Conservation (phyloP, 2,329 filamentous ascomycete species). For the Pseudofabraea citricarpa region DNA sequence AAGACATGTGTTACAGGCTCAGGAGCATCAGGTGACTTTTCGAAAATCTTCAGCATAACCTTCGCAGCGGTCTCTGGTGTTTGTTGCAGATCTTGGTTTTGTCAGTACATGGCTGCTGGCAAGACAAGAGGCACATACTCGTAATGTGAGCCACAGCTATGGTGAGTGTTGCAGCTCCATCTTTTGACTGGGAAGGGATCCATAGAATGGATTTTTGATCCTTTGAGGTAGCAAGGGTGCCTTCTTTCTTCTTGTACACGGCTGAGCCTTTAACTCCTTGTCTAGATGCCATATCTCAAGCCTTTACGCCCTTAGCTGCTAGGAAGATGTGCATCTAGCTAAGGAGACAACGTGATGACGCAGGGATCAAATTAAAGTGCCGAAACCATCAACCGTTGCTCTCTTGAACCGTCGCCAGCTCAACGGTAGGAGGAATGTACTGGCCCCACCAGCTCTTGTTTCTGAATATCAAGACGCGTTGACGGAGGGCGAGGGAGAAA, state of each 20-base stretch:
- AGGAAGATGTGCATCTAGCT: neutral
- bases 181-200: constrained; percentile 62
- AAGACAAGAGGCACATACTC: constrained; percentile 50
- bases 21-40: constrained; percentile 53
- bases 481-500: too few species aligned
- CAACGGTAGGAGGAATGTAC: too few species aligned
- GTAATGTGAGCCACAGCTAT: constrained; percentile 73
- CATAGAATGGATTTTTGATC: constrained; percentile 75
- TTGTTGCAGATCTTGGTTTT: constrained; percentile 75
- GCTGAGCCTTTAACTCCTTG: constrained; percentile 51
- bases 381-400: too few species aligned
- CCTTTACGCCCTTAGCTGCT: neutral
- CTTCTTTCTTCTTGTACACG: constrained; percentile 95
- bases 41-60: constrained; percentile 91
- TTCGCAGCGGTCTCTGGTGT: constrained; percentile 84
- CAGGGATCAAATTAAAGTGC: too few species aligned
- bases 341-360: too few species aligned
- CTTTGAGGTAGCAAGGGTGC: constrained; percentile 67
- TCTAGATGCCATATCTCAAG: constrained; percentile 47
- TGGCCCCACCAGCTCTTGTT: too few species aligned
- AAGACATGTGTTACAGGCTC: constrained; percentile 75
- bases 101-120: constrained; percentile 6
- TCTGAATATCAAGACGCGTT: too few species aligned
- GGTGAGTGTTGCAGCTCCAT: constrained; percentile 59
- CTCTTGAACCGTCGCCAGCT: too few species aligned